Percentiles rank a stretch among this genome's conserved stretches.
phyloP scores from a whole-genome alignment of 129 eudicot genomes.

The Flaveria sonorensis region DNA sequence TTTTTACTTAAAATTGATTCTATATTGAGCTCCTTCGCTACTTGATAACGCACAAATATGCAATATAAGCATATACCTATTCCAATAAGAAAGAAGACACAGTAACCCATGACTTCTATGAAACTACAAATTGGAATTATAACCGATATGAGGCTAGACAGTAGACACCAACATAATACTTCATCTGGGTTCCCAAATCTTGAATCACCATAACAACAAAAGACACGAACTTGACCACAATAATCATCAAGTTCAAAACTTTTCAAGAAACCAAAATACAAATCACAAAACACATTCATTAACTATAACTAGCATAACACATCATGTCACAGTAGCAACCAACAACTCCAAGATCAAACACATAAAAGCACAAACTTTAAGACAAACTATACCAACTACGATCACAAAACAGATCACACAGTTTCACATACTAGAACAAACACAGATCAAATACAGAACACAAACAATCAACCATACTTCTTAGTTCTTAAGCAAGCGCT shows the following conservation, averaged over 20 bases:
- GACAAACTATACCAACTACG: not conserved
- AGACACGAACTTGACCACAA: not conserved
- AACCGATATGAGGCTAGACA: not conserved
- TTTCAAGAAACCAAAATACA: conserved; percentile 17
- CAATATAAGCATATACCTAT: not conserved
- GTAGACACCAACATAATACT: not conserved
- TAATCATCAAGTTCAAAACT: conserved; percentile 22
- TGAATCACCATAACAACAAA: conserved; percentile 28
- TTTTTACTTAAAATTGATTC: not conserved
- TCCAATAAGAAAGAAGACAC: not conserved
- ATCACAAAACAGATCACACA: conserved; percentile 21
- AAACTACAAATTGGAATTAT: too few species aligned
- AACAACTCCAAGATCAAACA: conserved; percentile 16
- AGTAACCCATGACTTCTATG: too few species aligned
- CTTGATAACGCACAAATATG: not conserved
- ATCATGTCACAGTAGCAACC: conserved; percentile 19
- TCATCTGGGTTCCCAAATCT: conserved; percentile 18
- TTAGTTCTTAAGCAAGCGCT: conserved; percentile 49
- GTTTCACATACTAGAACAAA: not conserved
- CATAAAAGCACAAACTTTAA: conserved; percentile 7
- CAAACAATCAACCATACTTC: conserved; percentile 1
- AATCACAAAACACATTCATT: conserved; percentile 18
- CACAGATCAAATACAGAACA: not conserved
- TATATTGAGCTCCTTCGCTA: not conserved
- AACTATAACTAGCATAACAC: not conserved